phyloP scores from a whole-genome alignment of 352 stramenopile genomes.

The Phytophthora pisi region DNA sequence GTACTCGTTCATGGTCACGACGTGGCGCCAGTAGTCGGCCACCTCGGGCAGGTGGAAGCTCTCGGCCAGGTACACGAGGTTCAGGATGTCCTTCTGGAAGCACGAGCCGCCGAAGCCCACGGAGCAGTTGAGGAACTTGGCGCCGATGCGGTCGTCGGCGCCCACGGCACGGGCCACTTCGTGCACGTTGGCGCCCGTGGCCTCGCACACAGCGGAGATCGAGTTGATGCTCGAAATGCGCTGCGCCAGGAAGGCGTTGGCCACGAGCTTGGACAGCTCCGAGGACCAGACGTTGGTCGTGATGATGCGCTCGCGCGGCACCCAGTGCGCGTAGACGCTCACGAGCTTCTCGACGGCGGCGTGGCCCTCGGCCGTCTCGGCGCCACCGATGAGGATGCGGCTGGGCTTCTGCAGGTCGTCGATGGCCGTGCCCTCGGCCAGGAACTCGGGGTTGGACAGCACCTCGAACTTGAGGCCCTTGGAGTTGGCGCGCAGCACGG shows the following conservation, averaged over 20 bases:
- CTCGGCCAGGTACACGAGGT: slow-evolving; percentile 99
- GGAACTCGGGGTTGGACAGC: slow-evolving; percentile 99
- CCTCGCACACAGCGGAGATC: slow-evolving; percentile 99
- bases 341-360: slow-evolving; percentile 92
- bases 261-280: slow-evolving; percentile 99
- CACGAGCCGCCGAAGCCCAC: slow-evolving; percentile 97
- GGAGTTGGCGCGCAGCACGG: slow-evolving; percentile 95
- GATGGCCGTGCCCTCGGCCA: slow-evolving; percentile 99
- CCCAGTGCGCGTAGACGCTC: slow-evolving; percentile 98
- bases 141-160: slow-evolving; percentile 98
- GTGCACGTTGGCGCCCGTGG: slow-evolving; percentile 97
- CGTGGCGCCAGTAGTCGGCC: slow-evolving; percentile 98
- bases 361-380: slow-evolving; percentile 91
- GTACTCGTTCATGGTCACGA: slow-evolving; percentile 99
- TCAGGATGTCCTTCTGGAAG: slow-evolving; percentile 95
- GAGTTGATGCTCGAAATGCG: slow-evolving; percentile 99
- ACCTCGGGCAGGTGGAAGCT: slow-evolving; percentile 98
- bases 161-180: slow-evolving; percentile 98
- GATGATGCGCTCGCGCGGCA: slow-evolving; percentile 94
- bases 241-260: slow-evolving; percentile 99
- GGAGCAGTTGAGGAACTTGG: slow-evolving; percentile 97
- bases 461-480: slow-evolving; percentile 96
- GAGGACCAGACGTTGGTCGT: slow-evolving; percentile 99
- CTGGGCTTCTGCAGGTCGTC: slow-evolving; percentile 94
- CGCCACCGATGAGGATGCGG: slow-evolving; percentile 98